phyloP scores from a whole-genome alignment of 441 rosid species.

The Populus hybrid region DNA sequence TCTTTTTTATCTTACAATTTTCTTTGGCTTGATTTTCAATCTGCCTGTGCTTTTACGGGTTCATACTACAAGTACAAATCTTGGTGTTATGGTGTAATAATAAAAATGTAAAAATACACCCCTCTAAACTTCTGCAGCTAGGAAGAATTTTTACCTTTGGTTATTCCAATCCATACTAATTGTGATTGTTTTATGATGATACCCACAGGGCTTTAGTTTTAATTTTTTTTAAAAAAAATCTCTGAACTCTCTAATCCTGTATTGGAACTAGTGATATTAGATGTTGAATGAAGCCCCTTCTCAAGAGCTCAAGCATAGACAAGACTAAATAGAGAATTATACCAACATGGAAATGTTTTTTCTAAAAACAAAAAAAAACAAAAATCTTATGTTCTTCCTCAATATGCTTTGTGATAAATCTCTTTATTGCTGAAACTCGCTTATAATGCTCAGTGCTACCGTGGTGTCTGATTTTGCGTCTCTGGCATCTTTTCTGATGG shows the following conservation, averaged over 20 bases:
- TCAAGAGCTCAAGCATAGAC: neutral
- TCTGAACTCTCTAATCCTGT: neutral
- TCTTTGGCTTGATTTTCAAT: neutral
- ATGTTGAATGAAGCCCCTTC: too few relatives aligned
- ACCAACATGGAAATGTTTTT: too few relatives aligned
- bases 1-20: neutral
- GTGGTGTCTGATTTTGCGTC: neutral
- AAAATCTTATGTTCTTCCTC: neutral
- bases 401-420: neutral
- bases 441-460: neutral
- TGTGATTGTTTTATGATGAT: neutral
- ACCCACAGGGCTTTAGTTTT: neutral
- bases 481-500: conserved; percentile 15
- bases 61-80: neutral
- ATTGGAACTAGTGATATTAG: neutral
- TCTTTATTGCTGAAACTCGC: neutral
- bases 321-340: neutral
- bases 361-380: too few relatives aligned
- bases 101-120: too few relatives aligned
- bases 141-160: too few relatives aligned
- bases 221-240: neutral
- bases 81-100: too few relatives aligned
- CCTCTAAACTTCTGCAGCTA: too few relatives aligned
- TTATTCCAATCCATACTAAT: neutral
- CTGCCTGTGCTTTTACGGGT: neutral